Percentiles rank a stretch among this genome's conserved stretches.
Evolutionary conservation across 805 yeast genomes (phyloP).

Genomic region (Suhomyces vadensis): DNA sequence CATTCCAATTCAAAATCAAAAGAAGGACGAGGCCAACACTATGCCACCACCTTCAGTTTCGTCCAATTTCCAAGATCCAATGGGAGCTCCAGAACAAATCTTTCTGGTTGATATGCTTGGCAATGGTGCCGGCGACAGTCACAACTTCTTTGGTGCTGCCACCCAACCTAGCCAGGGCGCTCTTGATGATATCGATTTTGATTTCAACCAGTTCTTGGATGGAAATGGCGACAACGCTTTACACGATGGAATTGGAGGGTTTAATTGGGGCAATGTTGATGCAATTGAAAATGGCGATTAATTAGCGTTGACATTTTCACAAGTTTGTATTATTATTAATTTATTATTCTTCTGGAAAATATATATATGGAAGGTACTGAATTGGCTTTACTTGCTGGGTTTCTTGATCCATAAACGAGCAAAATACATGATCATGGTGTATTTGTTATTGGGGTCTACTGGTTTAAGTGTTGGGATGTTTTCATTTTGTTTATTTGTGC

Average conservation of each 20-base stretch:
- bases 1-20: conserved; percentile 13
- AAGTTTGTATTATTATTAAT: not conserved
- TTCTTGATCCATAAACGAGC: no score
- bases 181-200: conserved; percentile 47
- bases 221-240: conserved; percentile 31
- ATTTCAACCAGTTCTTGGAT: conserved; percentile 43
- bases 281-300: conserved; percentile 22
- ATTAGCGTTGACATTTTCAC: not conserved
- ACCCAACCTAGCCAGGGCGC: conserved; percentile 23
- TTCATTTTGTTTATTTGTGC: no score
- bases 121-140: conserved; percentile 17
- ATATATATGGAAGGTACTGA: no score
- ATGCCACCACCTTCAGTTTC: conserved; percentile 24
- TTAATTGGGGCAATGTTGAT: conserved; percentile 43
- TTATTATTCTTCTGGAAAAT: no score
- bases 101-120: conserved; percentile 38
- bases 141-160: conserved; percentile 21
- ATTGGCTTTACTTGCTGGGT: no score
- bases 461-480: no score
- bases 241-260: conserved; percentile 37
- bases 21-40: conserved; percentile 19
- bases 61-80: conserved; percentile 19
- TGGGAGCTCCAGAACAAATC: conserved; percentile 30
- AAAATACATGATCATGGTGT: no score
- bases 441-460: no score